Evolutionary conservation across 1,284 basidiomycete genomes (phyloP).

Genomic region (Cystobasidium slooffiae): DNA sequence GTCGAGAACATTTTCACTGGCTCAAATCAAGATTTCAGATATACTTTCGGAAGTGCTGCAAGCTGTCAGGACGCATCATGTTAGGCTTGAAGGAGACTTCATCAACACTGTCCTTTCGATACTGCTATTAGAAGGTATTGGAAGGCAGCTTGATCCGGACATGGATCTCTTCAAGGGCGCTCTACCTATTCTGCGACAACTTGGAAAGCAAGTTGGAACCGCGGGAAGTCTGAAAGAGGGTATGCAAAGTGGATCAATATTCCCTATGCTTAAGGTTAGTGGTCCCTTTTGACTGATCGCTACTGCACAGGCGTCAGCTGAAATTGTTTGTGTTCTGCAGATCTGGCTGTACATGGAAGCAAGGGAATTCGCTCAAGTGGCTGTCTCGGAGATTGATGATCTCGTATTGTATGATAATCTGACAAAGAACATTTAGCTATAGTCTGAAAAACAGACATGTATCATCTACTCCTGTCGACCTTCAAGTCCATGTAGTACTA

Average conservation of each 20-base stretch:
- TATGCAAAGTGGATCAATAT: constrained; percentile 10
- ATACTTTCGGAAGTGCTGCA: constrained; percentile 84
- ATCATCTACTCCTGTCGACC: too few relatives aligned
- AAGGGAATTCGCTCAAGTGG: constrained; percentile 76
- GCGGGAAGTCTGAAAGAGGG: constrained; percentile 22
- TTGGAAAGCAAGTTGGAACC: constrained; percentile 82
- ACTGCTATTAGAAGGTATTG: constrained; percentile 92
- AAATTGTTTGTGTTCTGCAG: constrained; percentile 57
- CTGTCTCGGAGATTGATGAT: constrained; percentile 76
- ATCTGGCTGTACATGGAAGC: constrained; percentile 92
- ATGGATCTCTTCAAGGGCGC: constrained; percentile 93
- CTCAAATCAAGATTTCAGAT: constrained; percentile 93
- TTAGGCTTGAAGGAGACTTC: constrained; percentile 98
- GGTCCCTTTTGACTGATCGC: not conserved
- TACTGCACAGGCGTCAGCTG: constrained; percentile 2
- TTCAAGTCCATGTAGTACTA: too few relatives aligned
- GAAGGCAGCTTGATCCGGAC: constrained; percentile 86
- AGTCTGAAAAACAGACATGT: too few relatives aligned
- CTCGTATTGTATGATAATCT: constrained; percentile 47
- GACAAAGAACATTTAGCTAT: constrained; percentile 13
- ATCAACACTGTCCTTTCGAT: constrained; percentile 97
- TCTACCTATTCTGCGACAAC: constrained; percentile 82
- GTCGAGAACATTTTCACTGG: constrained; percentile 92
- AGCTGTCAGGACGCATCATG: constrained; percentile 89
- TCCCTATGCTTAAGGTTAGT: constrained; percentile 35